These are phyloP conservation scores for Mycena sp. DNA, from an alignment of 1,284 basidiomycete genomes.

Conservation along the genomic window DNA sequence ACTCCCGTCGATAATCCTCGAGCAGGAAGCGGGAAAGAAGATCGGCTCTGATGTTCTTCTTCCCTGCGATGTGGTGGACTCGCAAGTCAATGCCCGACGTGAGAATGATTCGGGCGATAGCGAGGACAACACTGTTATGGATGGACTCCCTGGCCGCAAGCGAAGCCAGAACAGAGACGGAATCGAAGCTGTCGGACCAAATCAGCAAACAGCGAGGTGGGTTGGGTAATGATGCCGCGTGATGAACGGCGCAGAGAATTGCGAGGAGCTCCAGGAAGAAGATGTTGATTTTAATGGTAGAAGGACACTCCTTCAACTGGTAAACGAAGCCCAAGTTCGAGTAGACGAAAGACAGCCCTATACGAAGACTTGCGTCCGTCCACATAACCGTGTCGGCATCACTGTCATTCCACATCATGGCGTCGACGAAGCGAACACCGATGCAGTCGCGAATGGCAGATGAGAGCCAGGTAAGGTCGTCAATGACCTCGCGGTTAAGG, in stretches of 20 bases:
- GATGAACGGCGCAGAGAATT: constrained; percentile 25
- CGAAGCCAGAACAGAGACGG: constrained; percentile 8
- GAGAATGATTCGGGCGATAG: too few species aligned
- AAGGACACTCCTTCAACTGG: constrained; percentile 1
- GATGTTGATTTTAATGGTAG: constrained; percentile 25
- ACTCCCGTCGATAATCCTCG: constrained; percentile 18
- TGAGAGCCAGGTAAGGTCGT: constrained; percentile 29
- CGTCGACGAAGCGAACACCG: constrained; percentile 33
- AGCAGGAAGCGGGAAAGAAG: constrained; percentile 21
- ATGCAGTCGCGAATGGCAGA: constrained; percentile 16
- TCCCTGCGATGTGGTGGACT: too few species aligned
- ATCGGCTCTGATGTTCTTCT: too few species aligned
- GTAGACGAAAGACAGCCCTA: constrained; percentile 26
- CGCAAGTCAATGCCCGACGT: too few species aligned
- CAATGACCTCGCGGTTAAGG: constrained; percentile 24
- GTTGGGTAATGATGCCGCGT: neutral
- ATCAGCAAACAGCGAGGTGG: constrained; percentile 24
- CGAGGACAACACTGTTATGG: constrained; percentile 24
- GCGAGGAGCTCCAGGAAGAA: constrained; percentile 33
- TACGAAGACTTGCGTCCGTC: constrained; percentile 28
- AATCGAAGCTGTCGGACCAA: constrained; percentile 24
- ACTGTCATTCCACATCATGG: constrained; percentile 24
- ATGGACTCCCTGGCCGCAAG: constrained; percentile 8
- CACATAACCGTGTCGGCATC: constrained; percentile 33
- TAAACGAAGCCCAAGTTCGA: constrained; percentile 23